Percentiles rank a stretch among this genome's conserved stretches.
phyloP scores from a whole-genome alignment of 805 yeast species.

The Starmerella kuoi region DNA sequence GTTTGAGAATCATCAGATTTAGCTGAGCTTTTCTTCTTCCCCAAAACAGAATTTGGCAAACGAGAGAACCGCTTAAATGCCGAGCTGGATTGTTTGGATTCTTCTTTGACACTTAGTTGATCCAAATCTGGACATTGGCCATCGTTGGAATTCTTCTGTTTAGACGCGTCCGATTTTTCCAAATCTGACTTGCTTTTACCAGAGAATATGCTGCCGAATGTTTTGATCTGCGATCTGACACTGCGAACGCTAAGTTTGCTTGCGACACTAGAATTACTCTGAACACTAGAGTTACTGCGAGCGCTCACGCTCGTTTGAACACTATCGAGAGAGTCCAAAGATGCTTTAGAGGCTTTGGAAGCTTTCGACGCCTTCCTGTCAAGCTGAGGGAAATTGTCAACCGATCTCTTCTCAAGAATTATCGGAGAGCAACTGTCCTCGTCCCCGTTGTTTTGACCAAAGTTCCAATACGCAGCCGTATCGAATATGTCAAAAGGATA shows the following conservation, averaged over 20 bases:
- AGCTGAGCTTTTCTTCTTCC: neutral
- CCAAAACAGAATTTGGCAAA: neutral
- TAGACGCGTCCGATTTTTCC: neutral
- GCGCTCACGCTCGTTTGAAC: no score
- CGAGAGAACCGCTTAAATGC: neutral
- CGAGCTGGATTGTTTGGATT: neutral
- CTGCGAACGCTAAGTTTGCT: slow-evolving; percentile 1
- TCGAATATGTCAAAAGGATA: slow-evolving; percentile 31
- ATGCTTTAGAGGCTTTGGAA: neutral
- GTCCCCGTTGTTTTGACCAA: neutral
- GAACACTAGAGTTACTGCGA: neutral
- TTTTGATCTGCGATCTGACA: neutral
- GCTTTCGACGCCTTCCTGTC: neutral
- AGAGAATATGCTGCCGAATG: neutral
- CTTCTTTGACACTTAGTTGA: neutral
- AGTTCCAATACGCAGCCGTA: slow-evolving; percentile 27
- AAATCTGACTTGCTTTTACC: neutral
- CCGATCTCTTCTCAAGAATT: neutral
- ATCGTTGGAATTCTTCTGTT: neutral
- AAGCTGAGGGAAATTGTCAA: neutral
- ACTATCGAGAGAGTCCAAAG: neutral
- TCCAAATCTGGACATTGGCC: neutral
- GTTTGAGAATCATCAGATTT: neutral
- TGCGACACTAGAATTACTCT: neutral
- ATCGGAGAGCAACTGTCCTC: neutral